phyloP scores from a whole-genome alignment of 352 stramenopile species.

The Phytophthora chlamydospora region DNA sequence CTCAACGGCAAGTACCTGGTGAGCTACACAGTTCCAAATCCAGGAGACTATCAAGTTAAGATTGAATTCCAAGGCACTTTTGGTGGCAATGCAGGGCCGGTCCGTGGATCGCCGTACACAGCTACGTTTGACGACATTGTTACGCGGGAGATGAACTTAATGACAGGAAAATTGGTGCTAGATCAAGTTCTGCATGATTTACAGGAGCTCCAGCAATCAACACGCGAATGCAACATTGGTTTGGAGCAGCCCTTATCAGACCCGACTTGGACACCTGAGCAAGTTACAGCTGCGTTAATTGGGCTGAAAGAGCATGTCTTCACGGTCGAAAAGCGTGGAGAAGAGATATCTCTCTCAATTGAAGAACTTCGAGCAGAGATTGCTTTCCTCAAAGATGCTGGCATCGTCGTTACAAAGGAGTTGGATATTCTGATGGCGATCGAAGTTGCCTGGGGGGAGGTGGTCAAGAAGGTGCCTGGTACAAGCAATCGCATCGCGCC shows the following conservation, averaged over 20 bases:
- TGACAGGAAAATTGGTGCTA: slow-evolving; percentile 82
- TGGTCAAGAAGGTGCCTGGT: slow-evolving; percentile 66
- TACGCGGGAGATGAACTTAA: slow-evolving; percentile 80
- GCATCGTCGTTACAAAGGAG: slow-evolving; percentile 61
- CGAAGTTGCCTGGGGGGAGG: slow-evolving; percentile 67
- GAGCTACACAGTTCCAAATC: slow-evolving; percentile 84
- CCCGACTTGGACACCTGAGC: slow-evolving; percentile 58
- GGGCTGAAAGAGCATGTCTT: slow-evolving; percentile 81
- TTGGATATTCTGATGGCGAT: slow-evolving; percentile 55
- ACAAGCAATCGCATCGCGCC: slow-evolving; percentile 72
- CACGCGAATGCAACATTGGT: slow-evolving; percentile 70
- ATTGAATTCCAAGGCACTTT: slow-evolving; percentile 95
- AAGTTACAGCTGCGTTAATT: slow-evolving; percentile 71
- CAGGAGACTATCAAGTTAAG: slow-evolving; percentile 86
- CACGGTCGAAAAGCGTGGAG: slow-evolving; percentile 75
- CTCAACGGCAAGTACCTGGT: slow-evolving; percentile 95
- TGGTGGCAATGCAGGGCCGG: slow-evolving; percentile 80
- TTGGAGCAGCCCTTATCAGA: slow-evolving; percentile 76
- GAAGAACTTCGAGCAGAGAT: slow-evolving; percentile 75
- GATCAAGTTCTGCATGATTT: slow-evolving; percentile 76
- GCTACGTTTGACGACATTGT: slow-evolving; percentile 80
- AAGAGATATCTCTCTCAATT: slow-evolving; percentile 64
- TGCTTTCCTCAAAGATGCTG: slow-evolving; percentile 65
- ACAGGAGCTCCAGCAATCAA: slow-evolving; percentile 62
- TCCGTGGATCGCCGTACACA: slow-evolving; percentile 92